Base-by-base conservation (phyloP, 768 basidiomycete species). In the Lactarius hatsudake region DNA sequence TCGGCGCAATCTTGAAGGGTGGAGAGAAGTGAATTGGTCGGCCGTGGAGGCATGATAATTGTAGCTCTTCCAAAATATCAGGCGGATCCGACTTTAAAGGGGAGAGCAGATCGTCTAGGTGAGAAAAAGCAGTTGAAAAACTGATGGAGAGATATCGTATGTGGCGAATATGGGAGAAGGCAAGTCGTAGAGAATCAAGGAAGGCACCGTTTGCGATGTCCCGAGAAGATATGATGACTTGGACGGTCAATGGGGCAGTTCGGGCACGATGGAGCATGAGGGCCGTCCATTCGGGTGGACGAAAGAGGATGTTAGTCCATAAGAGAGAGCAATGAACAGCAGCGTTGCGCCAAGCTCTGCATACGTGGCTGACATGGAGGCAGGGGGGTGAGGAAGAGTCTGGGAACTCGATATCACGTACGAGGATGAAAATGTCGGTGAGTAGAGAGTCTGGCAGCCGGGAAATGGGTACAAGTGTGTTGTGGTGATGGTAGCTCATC, bases 321-420 rank as follows among this genome's bases (percentile, higher is more conserved):
- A 69, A 34, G 43, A 69, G 68, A 32, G 68, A 40, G 54, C 66
- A 69, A 13, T 63, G 61, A 34, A 69, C 58, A 30, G 68, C 65
- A 0, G 68, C 66, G 62, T 68, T 26, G 4, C 68, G 68, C 68
- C 68, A 69, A n/a, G 61, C 40, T 40, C 68, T 62, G n/a, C 61
- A 69, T 38, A 69, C 68, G 38, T 69, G 68, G 43, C 48, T 69
- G 43, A 69, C n/a, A 13, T 13, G 38, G 26, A 69, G 62, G 34
- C 68, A 68, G 17, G 62, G n/a, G 9, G 61, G 28, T 2, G 51
- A 45, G 1, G 40, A 36, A 10, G 5, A 2, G 40, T 23, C 1
- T 12, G 36, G 6, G 13, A 0, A 18, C 18, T 32, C 32, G 23
- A 36, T 17, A 32, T 51, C 45, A 32, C 54, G 61, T n/a, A 69